phyloP scores from a whole-genome alignment of 352 stramenopile genomes.

The Globisporangium nagaii region DNA sequence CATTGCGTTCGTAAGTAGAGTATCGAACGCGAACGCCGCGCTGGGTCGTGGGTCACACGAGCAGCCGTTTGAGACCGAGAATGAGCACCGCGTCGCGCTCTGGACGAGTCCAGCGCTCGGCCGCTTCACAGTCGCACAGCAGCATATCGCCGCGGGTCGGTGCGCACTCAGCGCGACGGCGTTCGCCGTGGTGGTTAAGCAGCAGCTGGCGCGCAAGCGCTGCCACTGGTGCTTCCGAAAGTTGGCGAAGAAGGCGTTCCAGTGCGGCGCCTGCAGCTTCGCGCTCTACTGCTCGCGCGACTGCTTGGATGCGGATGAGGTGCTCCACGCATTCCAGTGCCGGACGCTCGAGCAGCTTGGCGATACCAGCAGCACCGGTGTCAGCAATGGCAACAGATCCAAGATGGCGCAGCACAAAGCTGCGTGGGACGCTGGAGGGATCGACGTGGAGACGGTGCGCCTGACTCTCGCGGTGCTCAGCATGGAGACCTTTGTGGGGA shows the following conservation, averaged over 20 bases:
- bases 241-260: conserved; percentile 38
- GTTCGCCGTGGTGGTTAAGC: conserved; percentile 44
- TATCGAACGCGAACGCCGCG: conserved; percentile 1
- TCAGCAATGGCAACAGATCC: neutral
- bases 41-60: conserved; percentile 16
- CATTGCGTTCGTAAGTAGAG: conserved; percentile 4
- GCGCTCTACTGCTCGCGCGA: conserved; percentile 44
- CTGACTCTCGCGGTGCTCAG: conserved; percentile 45
- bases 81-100: conserved; percentile 12
- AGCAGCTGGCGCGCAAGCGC: conserved; percentile 17
- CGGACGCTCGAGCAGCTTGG: conserved; percentile 17
- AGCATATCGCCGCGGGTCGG: conserved; percentile 20
- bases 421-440: neutral
- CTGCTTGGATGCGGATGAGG: conserved; percentile 34
- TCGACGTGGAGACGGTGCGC: conserved; percentile 41
- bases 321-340: conserved; percentile 54
- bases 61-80: conserved; percentile 15
- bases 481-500: conserved; percentile 48
- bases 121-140: conserved; percentile 28
- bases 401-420: neutral
- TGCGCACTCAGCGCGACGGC: conserved; percentile 31
- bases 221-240: conserved; percentile 62
- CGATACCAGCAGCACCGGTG: neutral
- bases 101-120: conserved; percentile 17
- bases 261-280: conserved; percentile 47